Conservation (phyloP, 495 filamentous ascomycete genomes). For the Podospora didyma region DNA sequence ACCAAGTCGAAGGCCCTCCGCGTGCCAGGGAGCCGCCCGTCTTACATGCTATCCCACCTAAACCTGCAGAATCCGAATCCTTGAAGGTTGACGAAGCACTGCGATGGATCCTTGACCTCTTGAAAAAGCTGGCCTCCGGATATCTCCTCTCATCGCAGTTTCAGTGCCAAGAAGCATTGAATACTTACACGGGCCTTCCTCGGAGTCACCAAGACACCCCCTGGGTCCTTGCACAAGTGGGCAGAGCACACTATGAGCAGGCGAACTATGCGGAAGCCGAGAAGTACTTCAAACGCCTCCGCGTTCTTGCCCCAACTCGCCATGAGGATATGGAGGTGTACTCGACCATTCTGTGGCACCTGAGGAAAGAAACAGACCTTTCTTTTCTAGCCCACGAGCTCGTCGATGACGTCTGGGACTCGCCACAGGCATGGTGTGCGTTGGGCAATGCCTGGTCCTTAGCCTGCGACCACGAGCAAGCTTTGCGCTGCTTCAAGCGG, state of each 20-base stretch:
- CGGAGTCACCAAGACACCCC: conserved; percentile 81
- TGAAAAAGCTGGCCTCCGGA: conserved; percentile 75
- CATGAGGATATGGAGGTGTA: conserved; percentile 96
- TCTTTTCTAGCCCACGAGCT: conserved; percentile 89
- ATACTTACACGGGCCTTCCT: conserved; percentile 64
- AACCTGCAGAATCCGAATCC: conserved; percentile 43
- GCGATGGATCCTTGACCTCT: conserved; percentile 70
- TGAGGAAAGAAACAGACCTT: conserved; percentile 86
- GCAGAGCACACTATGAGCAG: conserved; percentile 84
- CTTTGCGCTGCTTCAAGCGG: conserved; percentile 89
- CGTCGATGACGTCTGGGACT: conserved; percentile 77
- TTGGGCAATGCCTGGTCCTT: conserved; percentile 94
- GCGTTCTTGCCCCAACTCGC: conserved; percentile 68
- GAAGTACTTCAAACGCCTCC: conserved; percentile 73
- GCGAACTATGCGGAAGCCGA: conserved; percentile 80
- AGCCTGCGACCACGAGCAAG: conserved; percentile 91
- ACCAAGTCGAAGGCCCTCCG: conserved; percentile 46
- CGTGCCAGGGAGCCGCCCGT: conserved; percentile 47
- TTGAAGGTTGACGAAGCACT: conserved; percentile 71
- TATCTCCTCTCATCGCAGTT: conserved; percentile 75
- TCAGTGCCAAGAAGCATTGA: conserved; percentile 69
- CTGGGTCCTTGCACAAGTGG: conserved; percentile 90
- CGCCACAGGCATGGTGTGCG: conserved; percentile 93
- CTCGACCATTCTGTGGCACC: conserved; percentile 94
- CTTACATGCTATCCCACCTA: conserved; percentile 27